phyloP scores from a whole-genome alignment of 2,329 filamentous ascomycete genomes.

The Pseudogymnoascus sp. region DNA sequence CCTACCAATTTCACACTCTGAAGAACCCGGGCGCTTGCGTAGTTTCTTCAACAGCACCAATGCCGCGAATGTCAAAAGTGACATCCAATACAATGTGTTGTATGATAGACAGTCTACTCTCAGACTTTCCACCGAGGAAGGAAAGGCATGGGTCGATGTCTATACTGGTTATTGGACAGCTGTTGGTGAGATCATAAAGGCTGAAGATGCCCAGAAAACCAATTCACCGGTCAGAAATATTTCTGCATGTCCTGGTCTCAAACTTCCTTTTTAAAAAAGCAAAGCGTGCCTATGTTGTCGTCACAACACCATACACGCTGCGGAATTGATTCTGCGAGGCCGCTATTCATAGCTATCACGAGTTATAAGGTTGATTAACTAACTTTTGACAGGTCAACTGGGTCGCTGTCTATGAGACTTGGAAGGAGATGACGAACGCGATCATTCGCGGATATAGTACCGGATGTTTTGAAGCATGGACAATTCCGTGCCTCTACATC shows the following conservation, averaged over 20 bases:
- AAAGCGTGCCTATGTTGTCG: not conserved
- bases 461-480: slow-evolving; percentile 77
- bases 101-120: slow-evolving; percentile 45
- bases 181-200: slow-evolving; percentile 63
- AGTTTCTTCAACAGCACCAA: slow-evolving; percentile 68
- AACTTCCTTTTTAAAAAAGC: not conserved
- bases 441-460: slow-evolving; percentile 78
- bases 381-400: slow-evolving; percentile 38
- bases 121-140: slow-evolving; percentile 47
- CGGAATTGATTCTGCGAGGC: not conserved
- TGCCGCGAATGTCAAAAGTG: slow-evolving; percentile 48
- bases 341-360: not conserved
- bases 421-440: slow-evolving; percentile 75
- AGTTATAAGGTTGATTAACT: not conserved
- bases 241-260: not conserved
- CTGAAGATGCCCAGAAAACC: slow-evolving; percentile 44
- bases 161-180: slow-evolving; percentile 82
- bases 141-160: slow-evolving; percentile 79
- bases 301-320: not conserved
- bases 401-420: slow-evolving; percentile 77
- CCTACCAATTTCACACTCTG: slow-evolving; percentile 59
- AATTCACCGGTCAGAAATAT: slow-evolving; percentile 25
- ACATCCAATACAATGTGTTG: slow-evolving; percentile 66
- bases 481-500: slow-evolving; percentile 82
- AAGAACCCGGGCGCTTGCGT: slow-evolving; percentile 59